Evolutionary conservation across 805 yeast genomes (phyloP).

Genomic region (Yamadazyma endophytica): DNA sequence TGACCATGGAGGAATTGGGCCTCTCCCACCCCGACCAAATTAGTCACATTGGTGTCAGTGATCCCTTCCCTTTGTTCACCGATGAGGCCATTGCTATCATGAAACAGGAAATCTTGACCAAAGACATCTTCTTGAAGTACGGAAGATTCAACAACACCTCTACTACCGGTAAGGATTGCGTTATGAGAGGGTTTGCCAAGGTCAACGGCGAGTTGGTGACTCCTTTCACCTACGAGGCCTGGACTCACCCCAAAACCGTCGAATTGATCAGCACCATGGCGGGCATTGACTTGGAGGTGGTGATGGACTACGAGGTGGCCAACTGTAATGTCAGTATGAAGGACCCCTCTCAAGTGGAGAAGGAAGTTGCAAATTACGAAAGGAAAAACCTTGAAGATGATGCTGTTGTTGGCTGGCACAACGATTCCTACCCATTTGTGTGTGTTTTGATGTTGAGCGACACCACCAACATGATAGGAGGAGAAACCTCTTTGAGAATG

Average conservation of each 20-base stretch:
- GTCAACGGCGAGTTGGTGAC: conserved; percentile 25
- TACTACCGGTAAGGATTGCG: conserved; percentile 47
- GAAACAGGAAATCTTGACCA: conserved; percentile 50
- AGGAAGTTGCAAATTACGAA: conserved; percentile 15
- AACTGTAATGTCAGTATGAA: conserved; percentile 49
- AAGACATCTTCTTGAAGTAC: conserved; percentile 41
- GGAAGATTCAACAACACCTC: conserved; percentile 42
- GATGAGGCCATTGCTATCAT: conserved; percentile 56
- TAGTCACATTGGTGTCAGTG: conserved; percentile 52
- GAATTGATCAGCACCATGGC: conserved; percentile 56
- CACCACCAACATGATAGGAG: conserved; percentile 56
- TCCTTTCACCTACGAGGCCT: conserved; percentile 53
- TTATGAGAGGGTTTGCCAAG: conserved; percentile 48
- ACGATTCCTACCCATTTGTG: conserved; percentile 60
- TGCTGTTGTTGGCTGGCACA: conserved; percentile 61
- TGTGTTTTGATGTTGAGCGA: conserved; percentile 63
- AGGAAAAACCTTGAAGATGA: conserved; percentile 23
- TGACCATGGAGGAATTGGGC: conserved; percentile 49
- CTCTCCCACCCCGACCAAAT: conserved; percentile 43
- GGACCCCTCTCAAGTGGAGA: conserved; percentile 26
- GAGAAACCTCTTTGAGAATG: conserved; percentile 52
- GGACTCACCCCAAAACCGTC: conserved; percentile 56
- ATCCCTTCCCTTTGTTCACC: conserved; percentile 59
- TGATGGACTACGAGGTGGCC: conserved; percentile 59
- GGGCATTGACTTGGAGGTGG: conserved; percentile 49